Percentiles rank a stretch among this genome's conserved stretches.
Conservation (phyloP, 1,284 basidiomycete species). For the Trichosporon asahii region DNA sequence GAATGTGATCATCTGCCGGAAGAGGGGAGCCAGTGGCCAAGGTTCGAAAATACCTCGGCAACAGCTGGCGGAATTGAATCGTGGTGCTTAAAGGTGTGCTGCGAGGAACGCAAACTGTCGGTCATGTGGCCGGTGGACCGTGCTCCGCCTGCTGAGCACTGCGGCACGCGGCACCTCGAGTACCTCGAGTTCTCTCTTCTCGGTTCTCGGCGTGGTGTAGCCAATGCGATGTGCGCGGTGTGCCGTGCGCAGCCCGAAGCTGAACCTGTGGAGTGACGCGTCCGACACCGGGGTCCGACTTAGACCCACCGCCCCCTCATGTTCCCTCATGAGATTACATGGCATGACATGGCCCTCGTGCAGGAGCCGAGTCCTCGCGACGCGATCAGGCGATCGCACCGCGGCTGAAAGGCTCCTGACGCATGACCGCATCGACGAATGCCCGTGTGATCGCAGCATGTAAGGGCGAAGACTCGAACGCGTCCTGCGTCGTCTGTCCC, state of each 20-base stretch:
- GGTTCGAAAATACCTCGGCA: conserved; percentile 1
- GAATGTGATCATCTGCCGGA: neutral
- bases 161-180: neutral
- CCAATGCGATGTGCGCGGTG: neutral
- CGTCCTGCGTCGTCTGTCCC: neutral
- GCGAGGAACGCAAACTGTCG: neutral
- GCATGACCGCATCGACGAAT: neutral
- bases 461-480: neutral
- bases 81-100: neutral
- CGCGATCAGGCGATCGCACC: neutral
- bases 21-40: neutral
- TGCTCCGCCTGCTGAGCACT: neutral
- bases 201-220: too few species aligned
- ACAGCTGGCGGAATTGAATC: neutral
- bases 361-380: neutral
- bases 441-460: neutral
- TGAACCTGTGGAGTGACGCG: neutral
- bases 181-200: neutral
- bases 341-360: neutral
- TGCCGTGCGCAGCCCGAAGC: neutral
- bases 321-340: neutral
- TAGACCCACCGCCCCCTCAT: neutral
- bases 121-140: neutral
- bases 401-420: neutral
- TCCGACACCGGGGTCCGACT: neutral